Evolutionary conservation across 2,329 filamentous ascomycete species (phyloP).

Genomic region (Emergomyces orientalis): DNA sequence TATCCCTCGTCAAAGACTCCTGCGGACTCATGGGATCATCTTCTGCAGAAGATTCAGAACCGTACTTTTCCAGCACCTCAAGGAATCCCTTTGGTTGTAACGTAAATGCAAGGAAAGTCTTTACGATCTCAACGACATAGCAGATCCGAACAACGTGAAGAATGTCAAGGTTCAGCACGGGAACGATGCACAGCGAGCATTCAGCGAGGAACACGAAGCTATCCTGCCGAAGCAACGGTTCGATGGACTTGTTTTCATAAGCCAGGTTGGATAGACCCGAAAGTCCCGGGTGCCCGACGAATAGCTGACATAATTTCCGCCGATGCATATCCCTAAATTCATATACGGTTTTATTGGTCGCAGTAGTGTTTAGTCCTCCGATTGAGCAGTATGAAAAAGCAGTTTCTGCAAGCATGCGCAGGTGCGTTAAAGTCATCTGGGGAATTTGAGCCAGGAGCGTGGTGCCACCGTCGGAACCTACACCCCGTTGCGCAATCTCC

Average conservation of each 20-base stretch:
- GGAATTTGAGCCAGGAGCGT: conserved; percentile 77
- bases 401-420: conserved; percentile 82
- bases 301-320: conserved; percentile 66
- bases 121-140: conserved; percentile 84
- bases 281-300: conserved; percentile 48
- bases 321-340: conserved; percentile 62
- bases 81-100: conserved; percentile 31
- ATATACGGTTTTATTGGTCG: conserved; percentile 51
- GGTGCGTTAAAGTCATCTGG: conserved; percentile 71
- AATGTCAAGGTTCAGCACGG: conserved; percentile 62
- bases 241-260: conserved; percentile 29
- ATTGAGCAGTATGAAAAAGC: conserved; percentile 74
- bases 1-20: conserved; percentile 25
- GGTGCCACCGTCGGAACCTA: conserved; percentile 61
- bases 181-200: conserved; percentile 59
- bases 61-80: conserved; percentile 26
- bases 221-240: conserved; percentile 32
- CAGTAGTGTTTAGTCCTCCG: conserved; percentile 55
- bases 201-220: conserved; percentile 61
- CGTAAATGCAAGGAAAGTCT: conserved; percentile 56
- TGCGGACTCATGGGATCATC: conserved; percentile 24
- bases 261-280: conserved; percentile 27
- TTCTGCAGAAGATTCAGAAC: conserved; percentile 18
- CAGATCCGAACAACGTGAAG: conserved; percentile 74
- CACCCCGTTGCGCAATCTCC: conserved; percentile 84